A percentile compares a stretch with the other conserved stretches of the same genome.
Conservation (phyloP, 73 alveolate species). For the Paramecium bursaria region DNA sequence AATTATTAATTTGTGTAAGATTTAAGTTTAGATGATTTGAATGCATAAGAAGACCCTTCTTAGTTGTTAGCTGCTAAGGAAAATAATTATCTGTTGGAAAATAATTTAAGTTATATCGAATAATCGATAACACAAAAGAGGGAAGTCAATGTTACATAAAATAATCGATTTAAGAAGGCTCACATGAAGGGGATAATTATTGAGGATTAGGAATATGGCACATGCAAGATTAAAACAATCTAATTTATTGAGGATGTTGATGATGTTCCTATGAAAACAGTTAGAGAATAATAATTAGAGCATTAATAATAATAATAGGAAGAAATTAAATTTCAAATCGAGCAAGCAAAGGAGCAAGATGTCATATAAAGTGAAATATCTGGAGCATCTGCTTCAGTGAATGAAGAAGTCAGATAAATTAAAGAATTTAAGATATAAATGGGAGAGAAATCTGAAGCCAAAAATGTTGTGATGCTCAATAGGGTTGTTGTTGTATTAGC, state of each 20-base stretch:
- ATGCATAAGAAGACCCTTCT: conserved; percentile 21
- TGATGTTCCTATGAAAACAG: background rate
- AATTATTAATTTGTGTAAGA: conserved; percentile 25
- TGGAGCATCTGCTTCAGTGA: conserved; percentile 47
- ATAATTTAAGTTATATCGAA: background rate
- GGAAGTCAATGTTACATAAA: background rate
- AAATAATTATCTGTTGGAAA: conserved; percentile 6
- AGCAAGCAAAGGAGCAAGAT: too few species aligned
- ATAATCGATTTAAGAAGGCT: background rate
- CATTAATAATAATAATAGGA: background rate
- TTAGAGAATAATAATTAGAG: conserved; percentile 2
- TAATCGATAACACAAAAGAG: background rate
- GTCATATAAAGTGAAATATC: conserved; percentile 29
- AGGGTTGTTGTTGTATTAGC: background rate
- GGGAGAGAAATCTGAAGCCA: conserved; percentile 48
- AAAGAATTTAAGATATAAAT: conserved; percentile 58
- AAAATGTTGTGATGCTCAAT: background rate
- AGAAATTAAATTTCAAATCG: too few species aligned
- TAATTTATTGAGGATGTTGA: conserved; percentile 23
- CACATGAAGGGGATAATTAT: background rate
- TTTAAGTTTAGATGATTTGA: conserved; percentile 13
- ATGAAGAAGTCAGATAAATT: conserved; percentile 60
- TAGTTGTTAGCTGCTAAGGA: conserved; percentile 11
- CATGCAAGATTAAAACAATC: background rate
- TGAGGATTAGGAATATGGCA: conserved; percentile 42